These are phyloP conservation scores for Stellera chamaejasme DNA, from an alignment of 345 rosid species.

Conservation along the genomic window DNA sequence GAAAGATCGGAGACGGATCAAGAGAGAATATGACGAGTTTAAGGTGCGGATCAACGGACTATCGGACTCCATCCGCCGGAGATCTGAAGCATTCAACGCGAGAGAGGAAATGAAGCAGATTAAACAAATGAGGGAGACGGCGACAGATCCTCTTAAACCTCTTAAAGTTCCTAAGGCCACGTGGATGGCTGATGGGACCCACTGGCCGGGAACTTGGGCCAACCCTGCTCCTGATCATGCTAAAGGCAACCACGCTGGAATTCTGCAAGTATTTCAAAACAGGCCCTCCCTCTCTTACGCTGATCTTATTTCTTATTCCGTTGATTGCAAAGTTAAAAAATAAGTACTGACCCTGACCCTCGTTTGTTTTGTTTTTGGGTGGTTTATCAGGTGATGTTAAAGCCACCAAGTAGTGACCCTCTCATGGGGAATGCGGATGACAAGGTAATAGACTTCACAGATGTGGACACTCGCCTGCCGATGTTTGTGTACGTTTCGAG, in stretches of 20 bases:
- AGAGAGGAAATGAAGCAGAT: constrained; percentile 91
- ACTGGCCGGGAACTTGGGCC: constrained; percentile 94
- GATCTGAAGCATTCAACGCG: constrained; percentile 94
- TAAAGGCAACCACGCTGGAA: constrained; percentile 93
- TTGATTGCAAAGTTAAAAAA: no score
- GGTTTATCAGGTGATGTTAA: constrained; percentile 59
- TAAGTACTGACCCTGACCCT: no score
- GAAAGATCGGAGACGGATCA: constrained; percentile 75
- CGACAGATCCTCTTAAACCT: constrained; percentile 62
- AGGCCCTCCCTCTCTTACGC: no score
- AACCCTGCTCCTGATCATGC: constrained; percentile 51
- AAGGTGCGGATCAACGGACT: constrained; percentile 89
- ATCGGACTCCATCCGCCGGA: constrained; percentile 78
- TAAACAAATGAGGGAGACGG: constrained; percentile 74
- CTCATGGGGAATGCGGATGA: constrained; percentile 52
- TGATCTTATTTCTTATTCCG: no score
- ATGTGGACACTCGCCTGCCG: constrained; percentile 75
- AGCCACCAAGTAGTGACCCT: constrained; percentile 83
- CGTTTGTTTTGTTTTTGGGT: background rate
- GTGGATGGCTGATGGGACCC: constrained; percentile 99
- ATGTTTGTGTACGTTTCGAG: constrained; percentile 86
- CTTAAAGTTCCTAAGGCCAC: constrained; percentile 71
- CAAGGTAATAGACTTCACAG: constrained; percentile 65
- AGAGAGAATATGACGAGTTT: constrained; percentile 90
- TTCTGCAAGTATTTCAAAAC: constrained; percentile 38